Base-by-base conservation (phyloP, 345 rosid species). In the Eutrema japonicum region DNA sequence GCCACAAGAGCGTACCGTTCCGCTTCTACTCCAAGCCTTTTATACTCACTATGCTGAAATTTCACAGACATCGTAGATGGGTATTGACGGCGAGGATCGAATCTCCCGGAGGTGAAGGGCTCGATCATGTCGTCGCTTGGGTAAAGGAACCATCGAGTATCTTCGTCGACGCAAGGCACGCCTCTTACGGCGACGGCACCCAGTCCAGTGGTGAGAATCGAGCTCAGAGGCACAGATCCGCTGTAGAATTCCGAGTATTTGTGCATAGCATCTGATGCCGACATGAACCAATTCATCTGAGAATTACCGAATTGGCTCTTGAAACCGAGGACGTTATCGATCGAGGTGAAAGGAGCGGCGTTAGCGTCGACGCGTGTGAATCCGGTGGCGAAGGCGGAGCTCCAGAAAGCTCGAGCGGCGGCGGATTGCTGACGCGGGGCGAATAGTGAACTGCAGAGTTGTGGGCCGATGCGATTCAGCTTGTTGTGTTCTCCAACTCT, bases 391-490 rank as follows among this genome's bases (percentile, higher is more conserved):
- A 53, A 53, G 58, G n/a, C 37, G 58, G 18, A 12, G 18, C 37
- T 30, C 37, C 58, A 53, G 58, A 53, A 53, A n/a, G 58, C 37
- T 3, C 58, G 14, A 29, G 58, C 58, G 37, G 58, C 33, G 37
- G 58, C 37, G 58, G 16, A 10, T 30, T 53, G 58, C 37, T 53
- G 16, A 53, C 37, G 36, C 32, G 37, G 30, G 37, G 58, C 5
- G 58, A 11, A 53, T 35, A 56, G 12, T 4, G 41, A 56, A 35
- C 43, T 26, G 42, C 41, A 33, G 26, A 55, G 43, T 2, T 56
- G 42, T 2, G 62, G 62, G 35, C 61, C 61, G 7, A 56, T 53
- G 37, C 58, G 58, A 12, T 30, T 53, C 38, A n/a, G 41, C 14
- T 54, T 54, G 59, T 54, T 54, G 59, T 54, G 27, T 6, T 32